phyloP scores from a whole-genome alignment of 2,329 filamentous ascomycete genomes.

The Aureobasidium lini region DNA sequence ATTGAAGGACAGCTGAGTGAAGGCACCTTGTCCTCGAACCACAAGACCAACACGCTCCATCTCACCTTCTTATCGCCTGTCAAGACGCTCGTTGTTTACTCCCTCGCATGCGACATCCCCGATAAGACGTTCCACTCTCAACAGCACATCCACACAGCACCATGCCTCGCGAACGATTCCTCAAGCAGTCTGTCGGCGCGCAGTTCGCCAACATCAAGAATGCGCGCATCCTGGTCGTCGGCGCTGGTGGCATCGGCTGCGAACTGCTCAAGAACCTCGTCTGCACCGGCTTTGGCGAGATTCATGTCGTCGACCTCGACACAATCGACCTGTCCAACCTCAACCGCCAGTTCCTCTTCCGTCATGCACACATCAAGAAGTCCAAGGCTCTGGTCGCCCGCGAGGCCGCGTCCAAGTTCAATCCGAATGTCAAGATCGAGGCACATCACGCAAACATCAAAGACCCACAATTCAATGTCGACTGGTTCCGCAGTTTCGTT shows the following conservation, averaged over 20 bases:
- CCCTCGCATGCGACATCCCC: background rate
- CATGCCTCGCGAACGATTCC: conserved; percentile 43
- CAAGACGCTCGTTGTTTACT: background rate
- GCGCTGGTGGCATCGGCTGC: conserved; percentile 94
- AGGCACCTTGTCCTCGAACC: background rate
- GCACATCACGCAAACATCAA: conserved; percentile 95
- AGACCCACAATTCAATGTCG: conserved; percentile 73
- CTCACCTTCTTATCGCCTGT: background rate
- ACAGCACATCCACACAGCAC: conserved; percentile 16
- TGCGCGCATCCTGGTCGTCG: conserved; percentile 83
- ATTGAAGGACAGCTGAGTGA: background rate
- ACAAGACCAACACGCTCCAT: background rate
- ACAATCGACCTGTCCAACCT: conserved; percentile 97
- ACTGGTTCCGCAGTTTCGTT: conserved; percentile 77
- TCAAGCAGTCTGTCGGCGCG: conserved; percentile 61
- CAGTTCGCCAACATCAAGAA: conserved; percentile 61
- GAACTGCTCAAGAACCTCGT: conserved; percentile 96
- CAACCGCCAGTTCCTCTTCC: conserved; percentile 94
- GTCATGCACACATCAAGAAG: conserved; percentile 96
- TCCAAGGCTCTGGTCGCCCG: conserved; percentile 90
- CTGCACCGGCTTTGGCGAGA: conserved; percentile 82
- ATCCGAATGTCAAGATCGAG: conserved; percentile 76
- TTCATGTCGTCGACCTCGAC: conserved; percentile 93
- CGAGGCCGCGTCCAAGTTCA: conserved; percentile 84
- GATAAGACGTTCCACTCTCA: background rate